Base-by-base conservation (phyloP, 2,329 filamentous ascomycete genomes). In the Lachnellula willkommii region DNA sequence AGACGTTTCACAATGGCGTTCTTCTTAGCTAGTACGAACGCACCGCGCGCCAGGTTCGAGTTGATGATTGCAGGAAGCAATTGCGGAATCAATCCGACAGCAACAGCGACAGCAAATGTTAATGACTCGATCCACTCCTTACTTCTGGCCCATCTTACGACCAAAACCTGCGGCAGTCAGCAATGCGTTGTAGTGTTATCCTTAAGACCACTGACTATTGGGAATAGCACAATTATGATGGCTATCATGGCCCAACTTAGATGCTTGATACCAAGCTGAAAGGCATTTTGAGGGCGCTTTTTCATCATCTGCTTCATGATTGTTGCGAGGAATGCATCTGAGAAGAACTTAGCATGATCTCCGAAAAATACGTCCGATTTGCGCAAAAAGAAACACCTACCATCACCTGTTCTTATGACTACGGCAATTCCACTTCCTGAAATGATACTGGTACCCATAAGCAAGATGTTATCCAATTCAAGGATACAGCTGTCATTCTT, bases 31-130 rank as follows among this genome's bases (percentile, higher is more conserved):
- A 59, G 37, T 17, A 45, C 15, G 17, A 47, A 51, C 2, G 50
- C 50, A 20, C 54, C 53, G 20, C 54, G 40, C 5, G 47, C 43
- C 2, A 56, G 42, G 22, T 54, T 54, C 24, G 54, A 42, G 17
- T 53, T 56, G 17, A 56, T 46, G 2, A 59, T 56, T 9, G 46
- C 57, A 28, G 57, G 51, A n/a, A 59, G 47, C 47, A 56, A 20
- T 26, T 56, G 50, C 14, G 57, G 57, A 14, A 59, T 28, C 26
- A 59, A 35, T 11, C 54, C 46, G 3, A 52, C 54, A 37, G 54
- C 57, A 22, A 53, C 49, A 20, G 45, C 39, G 3, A 53, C 20
- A 24, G 52, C 47, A 36, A 56, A 59, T 28, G 39, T 36, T 6
- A 43, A 42, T 1, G 54, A 47, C 15, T 52, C 24, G 26, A 45